Conservation (phyloP, 2,329 filamentous ascomycete species). For the Polytolypa hystricis region DNA sequence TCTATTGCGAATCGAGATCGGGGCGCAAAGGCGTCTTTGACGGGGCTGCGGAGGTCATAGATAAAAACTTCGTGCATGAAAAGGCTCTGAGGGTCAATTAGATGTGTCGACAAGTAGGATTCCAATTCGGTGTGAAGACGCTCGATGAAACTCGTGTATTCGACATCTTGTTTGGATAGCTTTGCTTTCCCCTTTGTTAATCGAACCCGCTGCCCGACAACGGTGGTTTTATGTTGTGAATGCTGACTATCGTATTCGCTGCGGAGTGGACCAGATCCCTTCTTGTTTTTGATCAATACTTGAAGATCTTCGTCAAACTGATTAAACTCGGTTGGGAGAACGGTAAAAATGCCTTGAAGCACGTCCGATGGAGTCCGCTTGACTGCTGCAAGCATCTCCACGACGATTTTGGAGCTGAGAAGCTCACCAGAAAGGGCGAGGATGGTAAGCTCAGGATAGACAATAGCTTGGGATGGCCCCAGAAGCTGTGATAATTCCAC, state of each 20-base stretch:
- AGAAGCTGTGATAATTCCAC: constrained; percentile 19
- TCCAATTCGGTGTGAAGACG: constrained; percentile 36
- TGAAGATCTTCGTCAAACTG: constrained; percentile 36
- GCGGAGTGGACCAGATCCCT: constrained; percentile 45
- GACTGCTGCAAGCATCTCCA: constrained; percentile 41
- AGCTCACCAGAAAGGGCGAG: constrained; percentile 42
- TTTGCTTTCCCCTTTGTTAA: constrained; percentile 46
- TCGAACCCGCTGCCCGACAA: constrained; percentile 50
- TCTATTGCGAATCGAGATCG: constrained; percentile 49
- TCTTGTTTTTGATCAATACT: constrained; percentile 36
- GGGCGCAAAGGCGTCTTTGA: constrained; percentile 48
- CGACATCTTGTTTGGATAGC: constrained; percentile 42
- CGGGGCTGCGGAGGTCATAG: constrained; percentile 46
- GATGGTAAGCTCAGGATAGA: constrained; percentile 27
- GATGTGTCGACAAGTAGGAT: constrained; percentile 32
- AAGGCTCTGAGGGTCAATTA: constrained; percentile 41
- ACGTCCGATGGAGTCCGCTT: constrained; percentile 44
- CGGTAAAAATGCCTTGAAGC: constrained; percentile 31
- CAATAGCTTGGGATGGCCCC: constrained; percentile 20
- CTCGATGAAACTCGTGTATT: constrained; percentile 45
- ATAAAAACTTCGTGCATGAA: constrained; percentile 48
- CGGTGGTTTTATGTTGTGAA: constrained; percentile 44
- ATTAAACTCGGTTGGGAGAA: constrained; percentile 24
- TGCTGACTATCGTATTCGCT: constrained; percentile 64
- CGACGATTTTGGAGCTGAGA: constrained; percentile 38